Evolutionary conservation across 352 stramenopile genomes (phyloP).

Genomic region (Plasmopara muralis): DNA sequence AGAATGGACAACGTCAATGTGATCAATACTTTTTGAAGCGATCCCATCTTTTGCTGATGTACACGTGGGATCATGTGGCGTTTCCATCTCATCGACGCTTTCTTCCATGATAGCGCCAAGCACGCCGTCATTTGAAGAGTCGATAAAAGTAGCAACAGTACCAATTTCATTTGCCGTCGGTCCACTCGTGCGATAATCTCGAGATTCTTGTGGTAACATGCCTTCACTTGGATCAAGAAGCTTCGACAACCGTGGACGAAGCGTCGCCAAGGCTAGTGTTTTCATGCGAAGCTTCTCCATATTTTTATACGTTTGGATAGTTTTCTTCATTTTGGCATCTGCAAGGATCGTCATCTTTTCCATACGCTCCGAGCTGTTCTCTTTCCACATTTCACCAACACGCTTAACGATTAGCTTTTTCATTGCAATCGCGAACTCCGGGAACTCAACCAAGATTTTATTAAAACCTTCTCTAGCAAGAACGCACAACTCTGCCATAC

Average conservation of each 20-base stretch:
- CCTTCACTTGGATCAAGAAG: slow-evolving; percentile 14
- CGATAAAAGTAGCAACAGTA: slow-evolving; percentile 6
- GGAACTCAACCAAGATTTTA: slow-evolving; percentile 64
- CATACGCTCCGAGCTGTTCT: slow-evolving; percentile 32
- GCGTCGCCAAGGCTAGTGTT: slow-evolving; percentile 21
- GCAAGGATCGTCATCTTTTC: slow-evolving; percentile 63
- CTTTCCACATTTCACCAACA: slow-evolving; percentile 53
- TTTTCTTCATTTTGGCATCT: slow-evolving; percentile 60
- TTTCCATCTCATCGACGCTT: slow-evolving; percentile 14
- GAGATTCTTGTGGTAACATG: slow-evolving; percentile 7
- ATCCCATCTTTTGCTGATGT: neutral
- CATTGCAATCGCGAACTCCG: slow-evolving; percentile 63
- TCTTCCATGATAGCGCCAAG: slow-evolving; percentile 17
- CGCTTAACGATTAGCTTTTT: slow-evolving; percentile 67
- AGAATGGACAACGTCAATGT: neutral
- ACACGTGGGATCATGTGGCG: neutral
- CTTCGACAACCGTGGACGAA: slow-evolving; percentile 25
- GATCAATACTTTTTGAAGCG: neutral
- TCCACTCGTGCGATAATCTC: slow-evolving; percentile 5
- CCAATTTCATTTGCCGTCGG: slow-evolving; percentile 6
- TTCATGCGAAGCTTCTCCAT: slow-evolving; percentile 38
- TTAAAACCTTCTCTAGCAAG: slow-evolving; percentile 53
- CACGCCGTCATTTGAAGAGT: neutral
- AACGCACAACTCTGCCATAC: slow-evolving; percentile 61
- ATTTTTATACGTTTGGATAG: slow-evolving; percentile 39